phyloP scores from a whole-genome alignment of 768 basidiomycete genomes.

The Mycena olivaceomarginata region DNA sequence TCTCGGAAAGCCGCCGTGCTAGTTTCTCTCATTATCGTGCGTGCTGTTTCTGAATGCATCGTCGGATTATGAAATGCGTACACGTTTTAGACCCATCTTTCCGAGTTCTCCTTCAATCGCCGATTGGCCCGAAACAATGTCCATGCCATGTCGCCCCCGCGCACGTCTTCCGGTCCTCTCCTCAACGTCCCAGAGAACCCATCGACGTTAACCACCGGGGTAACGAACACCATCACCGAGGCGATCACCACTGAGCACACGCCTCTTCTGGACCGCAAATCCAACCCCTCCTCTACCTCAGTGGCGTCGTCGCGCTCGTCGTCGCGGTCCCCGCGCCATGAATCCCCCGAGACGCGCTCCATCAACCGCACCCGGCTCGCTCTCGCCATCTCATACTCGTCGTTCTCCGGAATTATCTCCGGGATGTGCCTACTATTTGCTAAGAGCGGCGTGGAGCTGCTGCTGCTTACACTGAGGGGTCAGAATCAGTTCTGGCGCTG shows the following conservation, averaged over 20 bases:
- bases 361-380: conserved; percentile 72
- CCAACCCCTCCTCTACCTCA: conserved; percentile 53
- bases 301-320: conserved; percentile 49
- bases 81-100: conserved; percentile 77
- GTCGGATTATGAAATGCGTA: neutral
- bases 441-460: conserved; percentile 93
- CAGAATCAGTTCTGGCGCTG: conserved; percentile 90
- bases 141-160: conserved; percentile 47
- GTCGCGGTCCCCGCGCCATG: conserved; percentile 30
- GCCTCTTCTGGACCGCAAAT: conserved; percentile 70
- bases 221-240: conserved; percentile 56
- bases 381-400: conserved; percentile 90
- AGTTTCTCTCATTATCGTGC: conserved; percentile 77
- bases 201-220: conserved; percentile 60
- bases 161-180: conserved; percentile 58
- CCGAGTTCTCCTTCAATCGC: conserved; percentile 77
- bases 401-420: conserved; percentile 90
- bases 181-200: conserved; percentile 60
- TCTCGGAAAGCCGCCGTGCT: conserved; percentile 65
- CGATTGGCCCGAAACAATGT: conserved; percentile 51
- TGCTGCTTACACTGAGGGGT: conserved; percentile 85
- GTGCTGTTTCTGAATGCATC: conserved; percentile 49
- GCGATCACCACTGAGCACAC: conserved; percentile 71
- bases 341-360: conserved; percentile 50
- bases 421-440: conserved; percentile 96